phyloP scores from a whole-genome alignment of 2,329 filamentous ascomycete species.

The Fusarium circinatum region DNA sequence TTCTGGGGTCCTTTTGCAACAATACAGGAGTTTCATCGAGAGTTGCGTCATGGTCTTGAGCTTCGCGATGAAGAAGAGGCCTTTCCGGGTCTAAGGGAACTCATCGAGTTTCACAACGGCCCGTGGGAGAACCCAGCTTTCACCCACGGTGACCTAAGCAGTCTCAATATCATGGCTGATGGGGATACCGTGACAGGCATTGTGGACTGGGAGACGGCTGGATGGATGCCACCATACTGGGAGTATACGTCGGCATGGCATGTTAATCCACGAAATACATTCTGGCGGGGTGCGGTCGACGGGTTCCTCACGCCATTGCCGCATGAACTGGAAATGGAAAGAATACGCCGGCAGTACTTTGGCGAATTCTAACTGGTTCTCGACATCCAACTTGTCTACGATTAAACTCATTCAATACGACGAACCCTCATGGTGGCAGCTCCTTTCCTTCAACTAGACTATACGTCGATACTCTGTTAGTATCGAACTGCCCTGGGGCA shows the following conservation, averaged over 20 bases:
- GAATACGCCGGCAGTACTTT: conserved; percentile 26
- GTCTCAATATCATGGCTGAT: conserved; percentile 54
- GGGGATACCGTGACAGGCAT: conserved; percentile 58
- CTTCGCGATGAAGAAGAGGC: background rate
- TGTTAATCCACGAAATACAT: conserved; percentile 27
- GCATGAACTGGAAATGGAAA: conserved; percentile 34
- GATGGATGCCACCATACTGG: conserved; percentile 50
- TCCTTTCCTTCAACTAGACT: conserved; percentile 44
- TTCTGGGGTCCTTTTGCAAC: conserved; percentile 43
- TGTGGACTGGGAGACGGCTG: conserved; percentile 49
- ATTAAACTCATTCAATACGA: background rate
- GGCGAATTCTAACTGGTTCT: conserved; percentile 8
- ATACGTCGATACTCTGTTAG: conserved; percentile 48
- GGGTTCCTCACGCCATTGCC: conserved; percentile 22
- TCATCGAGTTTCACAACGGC: conserved; percentile 36
- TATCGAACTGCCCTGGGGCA: conserved; percentile 43
- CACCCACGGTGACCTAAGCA: conserved; percentile 58
- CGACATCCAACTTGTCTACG: too few relatives aligned
- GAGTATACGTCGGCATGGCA: conserved; percentile 44
- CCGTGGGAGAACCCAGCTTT: conserved; percentile 46
- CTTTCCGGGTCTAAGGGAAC: background rate
- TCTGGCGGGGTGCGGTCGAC: conserved; percentile 36
- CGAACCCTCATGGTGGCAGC: background rate
- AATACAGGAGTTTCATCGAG: conserved; percentile 42
- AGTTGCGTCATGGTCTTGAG: conserved; percentile 21